These are phyloP conservation scores for Darksidea phi DNA, from an alignment of 495 filamentous ascomycete genomes.

Conservation along the genomic window DNA sequence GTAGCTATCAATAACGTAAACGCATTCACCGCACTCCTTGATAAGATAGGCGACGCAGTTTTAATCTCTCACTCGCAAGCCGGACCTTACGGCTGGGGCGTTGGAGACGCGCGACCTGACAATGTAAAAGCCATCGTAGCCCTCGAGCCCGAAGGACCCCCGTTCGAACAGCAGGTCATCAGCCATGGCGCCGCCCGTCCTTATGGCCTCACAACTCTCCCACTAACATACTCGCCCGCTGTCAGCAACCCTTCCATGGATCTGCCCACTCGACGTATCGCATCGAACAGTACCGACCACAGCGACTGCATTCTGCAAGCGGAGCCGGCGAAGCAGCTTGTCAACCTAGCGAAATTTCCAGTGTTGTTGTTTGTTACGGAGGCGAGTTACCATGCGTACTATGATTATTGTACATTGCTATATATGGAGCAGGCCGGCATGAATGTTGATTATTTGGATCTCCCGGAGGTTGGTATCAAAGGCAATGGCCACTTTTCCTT, in stretches of 20 bases:
- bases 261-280: constrained; percentile 37
- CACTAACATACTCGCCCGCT: constrained; percentile 49
- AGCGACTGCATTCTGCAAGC: constrained; percentile 50
- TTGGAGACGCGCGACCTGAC: constrained; percentile 39
- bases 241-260: constrained; percentile 40
- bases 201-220: constrained; percentile 41
- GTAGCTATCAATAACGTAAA: constrained; percentile 33
- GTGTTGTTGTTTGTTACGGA: constrained; percentile 53
- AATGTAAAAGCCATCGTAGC: constrained; percentile 20
- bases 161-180: constrained; percentile 15
- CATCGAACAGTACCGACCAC: constrained; percentile 30
- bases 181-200: constrained; percentile 6
- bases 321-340: constrained; percentile 50
- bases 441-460: constrained; percentile 46
- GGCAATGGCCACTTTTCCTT: constrained; percentile 63
- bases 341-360: constrained; percentile 50
- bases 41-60: constrained; percentile 39
- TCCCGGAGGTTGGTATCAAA: constrained; percentile 49
- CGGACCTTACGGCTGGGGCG: constrained; percentile 39
- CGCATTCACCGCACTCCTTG: constrained; percentile 40
- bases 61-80: constrained; percentile 43
- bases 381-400: constrained; percentile 56
- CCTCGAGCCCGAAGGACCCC: constrained; percentile 20
- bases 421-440: constrained; percentile 60
- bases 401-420: constrained; percentile 56